Base-by-base conservation (phyloP, 1,139 yeast genomes). In the Yamadazyma trypodendri region DNA sequence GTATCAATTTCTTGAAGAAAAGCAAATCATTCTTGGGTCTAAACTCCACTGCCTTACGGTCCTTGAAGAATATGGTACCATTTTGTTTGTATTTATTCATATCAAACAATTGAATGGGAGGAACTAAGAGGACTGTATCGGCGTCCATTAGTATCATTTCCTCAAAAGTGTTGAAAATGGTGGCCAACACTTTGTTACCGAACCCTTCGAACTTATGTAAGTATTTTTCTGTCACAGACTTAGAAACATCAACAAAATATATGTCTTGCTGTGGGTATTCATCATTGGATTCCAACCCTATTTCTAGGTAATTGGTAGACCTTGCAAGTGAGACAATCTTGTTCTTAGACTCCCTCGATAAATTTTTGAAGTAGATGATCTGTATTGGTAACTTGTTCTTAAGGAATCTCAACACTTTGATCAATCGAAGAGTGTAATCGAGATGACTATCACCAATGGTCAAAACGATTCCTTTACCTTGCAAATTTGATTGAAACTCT, bases 131-230 rank as follows among this genome's bases (percentile, higher is more conserved):
- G 0, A 74, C 75, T 0, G 73, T 62, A 50, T 77, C 82, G 11
- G 75, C 77, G 50, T 77, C 83, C 31, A 77, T 47, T 14, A 76
- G 52, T 10, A 77, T 57, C 48, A 65, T 61, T 43, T 77, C 80
- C 33, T 66, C 66, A 44, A 77, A 77, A 2, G 79, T 67, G 38
- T 67, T 75, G 55, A 77, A 75, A 16, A 76, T 41, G 13, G 67
- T 54, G 3, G 81, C 79, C 20, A 74, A 46, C 47, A 79, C 62
- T 50, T 77, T 77, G 51, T 75, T 75, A 31, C 72, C 71, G 46
- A 60, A 74, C 2, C 58, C 61, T n/a, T 57, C 50, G 40, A 72
- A 68, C 28, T 61, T 58, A 20, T 45, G 50, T 6, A 51, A 40
- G 42, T 60, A 64, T 3, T 50, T 39, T 1, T 48, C 38, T 14